Conservation (phyloP, 805 yeast genomes). For the Jamesozyma lodderae region DNA sequence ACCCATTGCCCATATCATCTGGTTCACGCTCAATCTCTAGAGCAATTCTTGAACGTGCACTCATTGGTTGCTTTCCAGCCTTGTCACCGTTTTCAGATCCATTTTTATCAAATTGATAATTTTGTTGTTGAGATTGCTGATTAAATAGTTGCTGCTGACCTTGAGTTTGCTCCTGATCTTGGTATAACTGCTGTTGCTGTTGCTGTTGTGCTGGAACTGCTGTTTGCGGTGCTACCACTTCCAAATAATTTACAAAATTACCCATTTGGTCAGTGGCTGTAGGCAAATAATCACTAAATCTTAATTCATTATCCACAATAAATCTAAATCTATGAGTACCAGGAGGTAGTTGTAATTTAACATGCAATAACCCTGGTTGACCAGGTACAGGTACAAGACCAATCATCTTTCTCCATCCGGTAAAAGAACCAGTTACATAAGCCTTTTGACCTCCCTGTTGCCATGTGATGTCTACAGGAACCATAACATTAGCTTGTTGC, state of each 20-base stretch:
- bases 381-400: slow-evolving; percentile 46
- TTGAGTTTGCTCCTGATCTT: slow-evolving; percentile 10
- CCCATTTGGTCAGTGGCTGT: slow-evolving; percentile 98
- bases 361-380: slow-evolving; percentile 39
- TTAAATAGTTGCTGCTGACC: slow-evolving; percentile 3
- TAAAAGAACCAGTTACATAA: slow-evolving; percentile 93
- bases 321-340: slow-evolving; percentile 92
- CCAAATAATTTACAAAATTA: slow-evolving; percentile 85
- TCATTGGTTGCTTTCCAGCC: slow-evolving; percentile 13
- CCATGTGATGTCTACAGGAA: slow-evolving; percentile 74
- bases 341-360: slow-evolving; percentile 69
- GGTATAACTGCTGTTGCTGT: slow-evolving; percentile 12
- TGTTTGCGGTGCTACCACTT: slow-evolving; percentile 49
- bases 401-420: slow-evolving; percentile 98
- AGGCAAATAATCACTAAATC: slow-evolving; percentile 83
- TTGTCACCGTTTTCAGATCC: background rate
- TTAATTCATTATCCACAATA: slow-evolving; percentile 85
- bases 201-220: slow-evolving; percentile 25
- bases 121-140: slow-evolving; percentile 6
- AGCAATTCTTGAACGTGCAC: slow-evolving; percentile 45
- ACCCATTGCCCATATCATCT: slow-evolving; percentile 75
- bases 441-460: slow-evolving; percentile 93
- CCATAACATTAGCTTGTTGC: slow-evolving; percentile 16
- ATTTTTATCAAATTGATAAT: slow-evolving; percentile 1
- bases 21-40: slow-evolving; percentile 31